phyloP scores from a whole-genome alignment of 352 stramenopile species.

The Phytophthora cryptogea region DNA sequence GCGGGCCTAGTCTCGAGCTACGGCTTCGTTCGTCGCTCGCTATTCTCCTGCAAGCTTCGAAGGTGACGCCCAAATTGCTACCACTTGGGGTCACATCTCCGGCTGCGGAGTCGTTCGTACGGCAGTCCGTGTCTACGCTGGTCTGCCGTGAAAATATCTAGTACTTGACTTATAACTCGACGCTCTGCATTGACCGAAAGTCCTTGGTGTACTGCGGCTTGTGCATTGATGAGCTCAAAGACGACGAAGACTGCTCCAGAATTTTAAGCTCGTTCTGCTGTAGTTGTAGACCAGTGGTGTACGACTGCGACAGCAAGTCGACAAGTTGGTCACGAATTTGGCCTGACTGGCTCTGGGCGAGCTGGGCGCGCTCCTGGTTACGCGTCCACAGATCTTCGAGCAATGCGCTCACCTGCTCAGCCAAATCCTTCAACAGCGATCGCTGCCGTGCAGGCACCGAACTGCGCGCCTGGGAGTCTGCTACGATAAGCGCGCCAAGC shows the following conservation, averaged over 20 bases:
- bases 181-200: constrained; percentile 37
- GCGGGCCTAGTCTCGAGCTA: constrained; percentile 13
- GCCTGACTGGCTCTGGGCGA: constrained; percentile 28
- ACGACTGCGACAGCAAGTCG: constrained; percentile 56
- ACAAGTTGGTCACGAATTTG: constrained; percentile 51
- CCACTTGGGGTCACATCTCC: constrained; percentile 7
- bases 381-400: constrained; percentile 50
- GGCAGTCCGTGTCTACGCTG: constrained; percentile 15
- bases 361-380: constrained; percentile 33
- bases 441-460: constrained; percentile 37
- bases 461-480: constrained; percentile 44
- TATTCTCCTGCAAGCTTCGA: constrained; percentile 31
- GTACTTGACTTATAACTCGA: constrained; percentile 40
- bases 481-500: constrained; percentile 62
- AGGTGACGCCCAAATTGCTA: constrained; percentile 13
- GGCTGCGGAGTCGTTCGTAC: constrained; percentile 22
- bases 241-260: constrained; percentile 28
- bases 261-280: constrained; percentile 52
- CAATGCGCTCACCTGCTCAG: constrained; percentile 49
- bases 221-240: constrained; percentile 26
- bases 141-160: constrained; percentile 19
- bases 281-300: constrained; percentile 53
- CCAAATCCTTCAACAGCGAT: constrained; percentile 44
- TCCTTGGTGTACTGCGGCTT: constrained; percentile 34
- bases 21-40: constrained; percentile 27